Base-by-base conservation (phyloP, 176 grass and related monocot genomes). In the Avena eriantha region DNA sequence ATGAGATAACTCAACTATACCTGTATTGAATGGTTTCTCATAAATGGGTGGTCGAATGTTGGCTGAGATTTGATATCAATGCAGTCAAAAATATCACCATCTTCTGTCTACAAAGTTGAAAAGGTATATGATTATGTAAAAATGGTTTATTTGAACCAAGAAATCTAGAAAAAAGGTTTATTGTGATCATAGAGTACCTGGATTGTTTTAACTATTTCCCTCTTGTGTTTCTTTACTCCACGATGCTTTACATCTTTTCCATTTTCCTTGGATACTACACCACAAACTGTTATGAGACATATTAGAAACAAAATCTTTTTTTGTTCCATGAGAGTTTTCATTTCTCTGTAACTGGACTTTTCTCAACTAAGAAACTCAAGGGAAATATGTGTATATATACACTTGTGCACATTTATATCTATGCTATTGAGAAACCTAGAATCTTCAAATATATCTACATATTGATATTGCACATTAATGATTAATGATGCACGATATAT, bases 61-160 rank as follows among this genome's bases (percentile, higher is more conserved):
- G 49, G 74, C 23, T 77, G 74, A 34, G 49, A 77, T 77, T 33
- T 77, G 26, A 77, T 55, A 77, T 77, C 74, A 55, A 77, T 54
- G 24, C 74, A 55, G 49, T 77, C 15, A 21, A 77, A 77, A 77
- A 34, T 55, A 49, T 77, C 74, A 34, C 74, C 49, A 19, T 77
- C 49, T 55, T 77, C 49, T 10, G 26, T 77, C 73, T 77, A 55
- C 26, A 21, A 54, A 77, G 26, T 22, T 48, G n/a, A 48, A 73
- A 24, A 3, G 2, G 43, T 73, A 8, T 46, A 47, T 46, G 69
- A 11, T 73, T 22, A 72, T 13, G n/a, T 73, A 5, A 73, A 73
- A 73, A 16, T 24, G n/a, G 21, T 48, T 24, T 73, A 73, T n/a
- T 26, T 6, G 48, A 46, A 73, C 0, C 13, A 29, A 73, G 0